A percentile compares a stretch with the other conserved stretches of the same genome.
phyloP scores from a whole-genome alignment of 805 yeast genomes.

The Kockiozyma suomiensis region DNA sequence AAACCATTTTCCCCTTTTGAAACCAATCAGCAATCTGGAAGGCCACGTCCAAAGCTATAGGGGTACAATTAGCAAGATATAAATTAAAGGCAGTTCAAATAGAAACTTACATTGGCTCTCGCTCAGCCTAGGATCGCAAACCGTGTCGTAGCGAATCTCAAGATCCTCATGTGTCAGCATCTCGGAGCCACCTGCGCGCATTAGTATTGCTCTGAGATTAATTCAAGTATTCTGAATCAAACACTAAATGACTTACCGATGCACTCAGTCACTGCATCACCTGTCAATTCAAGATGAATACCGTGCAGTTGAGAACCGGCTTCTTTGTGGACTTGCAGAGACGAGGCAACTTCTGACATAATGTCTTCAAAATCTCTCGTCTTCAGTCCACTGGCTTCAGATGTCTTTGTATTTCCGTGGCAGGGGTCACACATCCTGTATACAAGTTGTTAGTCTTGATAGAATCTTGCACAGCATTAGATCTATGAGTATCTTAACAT shows the following conservation, averaged over 20 bases:
- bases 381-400: slow-evolving; percentile 45
- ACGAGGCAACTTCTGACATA: slow-evolving; percentile 44
- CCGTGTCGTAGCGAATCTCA: slow-evolving; percentile 47
- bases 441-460: not conserved
- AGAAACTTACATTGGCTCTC: slow-evolving; percentile 41
- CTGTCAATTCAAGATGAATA: slow-evolving; percentile 49
- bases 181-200: slow-evolving; percentile 42
- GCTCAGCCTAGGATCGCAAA: slow-evolving; percentile 49
- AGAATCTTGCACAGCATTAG: not conserved
- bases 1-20: slow-evolving; percentile 33
- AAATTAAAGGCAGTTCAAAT: not conserved
- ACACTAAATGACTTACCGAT: slow-evolving; percentile 43
- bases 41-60: slow-evolving; percentile 45
- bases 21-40: slow-evolving; percentile 47
- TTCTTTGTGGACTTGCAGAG: slow-evolving; percentile 44
- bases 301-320: slow-evolving; percentile 45
- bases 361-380: slow-evolving; percentile 50
- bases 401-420: slow-evolving; percentile 49
- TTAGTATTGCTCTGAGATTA: no score
- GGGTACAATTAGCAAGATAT: not conserved
- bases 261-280: slow-evolving; percentile 50
- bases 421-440: slow-evolving; percentile 48
- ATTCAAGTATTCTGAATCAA: not conserved
- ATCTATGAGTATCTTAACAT: not conserved
- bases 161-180: slow-evolving; percentile 45